These are phyloP conservation scores for Didymella glomerata DNA, from an alignment of 2,329 filamentous ascomycete species.

Conservation along the genomic window DNA sequence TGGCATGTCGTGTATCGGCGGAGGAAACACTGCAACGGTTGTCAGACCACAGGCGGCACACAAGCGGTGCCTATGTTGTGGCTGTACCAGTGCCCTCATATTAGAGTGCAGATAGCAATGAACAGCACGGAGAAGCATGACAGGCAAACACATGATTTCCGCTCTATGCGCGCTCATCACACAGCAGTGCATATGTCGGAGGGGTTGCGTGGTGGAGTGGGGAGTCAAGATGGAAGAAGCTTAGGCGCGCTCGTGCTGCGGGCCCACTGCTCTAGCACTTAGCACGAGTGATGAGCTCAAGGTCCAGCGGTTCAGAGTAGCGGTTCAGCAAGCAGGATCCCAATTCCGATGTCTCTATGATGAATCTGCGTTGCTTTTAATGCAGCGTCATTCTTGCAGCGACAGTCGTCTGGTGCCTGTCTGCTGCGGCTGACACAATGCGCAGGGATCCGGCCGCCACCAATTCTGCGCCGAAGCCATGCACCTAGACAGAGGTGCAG, in stretches of 20 bases:
- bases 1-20: too few relatives aligned
- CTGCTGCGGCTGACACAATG: conserved; percentile 3
- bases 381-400: background rate
- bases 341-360: too few relatives aligned
- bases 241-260: conserved; percentile 5
- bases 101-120: background rate
- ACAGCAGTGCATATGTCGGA: conserved; percentile 17
- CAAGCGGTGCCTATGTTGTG: background rate
- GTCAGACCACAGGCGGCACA: too few relatives aligned
- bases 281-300: background rate
- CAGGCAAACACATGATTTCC: conserved; percentile 30
- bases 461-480: conserved; percentile 13
- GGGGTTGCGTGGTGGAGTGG: conserved; percentile 1
- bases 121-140: background rate
- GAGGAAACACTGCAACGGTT: conserved; percentile 2
- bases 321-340: background rate
- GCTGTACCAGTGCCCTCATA: background rate
- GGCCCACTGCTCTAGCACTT: background rate
- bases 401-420: background rate
- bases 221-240: conserved; percentile 7
- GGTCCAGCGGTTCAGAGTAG: background rate
- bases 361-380: too few relatives aligned
- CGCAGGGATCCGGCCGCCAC: conserved; percentile 7
- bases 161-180: conserved; percentile 29
- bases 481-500: conserved; percentile 23